phyloP scores from a whole-genome alignment of 495 filamentous ascomycete species.

The Penicillium dipodomyicola region DNA sequence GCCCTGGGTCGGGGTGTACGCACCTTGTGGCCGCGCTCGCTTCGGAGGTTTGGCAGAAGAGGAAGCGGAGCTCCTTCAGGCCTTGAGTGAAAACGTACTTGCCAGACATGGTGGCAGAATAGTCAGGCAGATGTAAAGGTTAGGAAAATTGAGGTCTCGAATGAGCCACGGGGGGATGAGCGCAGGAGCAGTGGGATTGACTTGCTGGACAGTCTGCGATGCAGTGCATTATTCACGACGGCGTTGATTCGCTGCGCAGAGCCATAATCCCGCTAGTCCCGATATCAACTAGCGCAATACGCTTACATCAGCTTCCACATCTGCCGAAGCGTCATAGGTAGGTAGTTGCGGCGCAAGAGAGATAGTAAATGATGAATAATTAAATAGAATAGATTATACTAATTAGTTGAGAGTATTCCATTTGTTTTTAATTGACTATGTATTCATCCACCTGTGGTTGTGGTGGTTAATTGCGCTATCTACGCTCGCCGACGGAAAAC shows the following conservation, averaged over 20 bases:
- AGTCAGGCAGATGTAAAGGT: constrained; percentile 6
- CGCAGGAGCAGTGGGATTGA: constrained; percentile 15
- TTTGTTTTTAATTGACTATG: not conserved
- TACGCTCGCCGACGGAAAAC: constrained; percentile 21
- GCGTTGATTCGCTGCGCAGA: constrained; percentile 29
- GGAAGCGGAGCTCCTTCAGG: constrained; percentile 94
- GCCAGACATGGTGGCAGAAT: constrained; percentile 65
- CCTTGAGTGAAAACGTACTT: constrained; percentile 87
- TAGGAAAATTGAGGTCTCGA: not conserved
- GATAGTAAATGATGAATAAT: not conserved
- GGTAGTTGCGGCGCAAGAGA: not conserved
- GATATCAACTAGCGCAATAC: constrained; percentile 13
- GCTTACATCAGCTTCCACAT: constrained; percentile 38
- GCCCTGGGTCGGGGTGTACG: constrained; percentile 11
- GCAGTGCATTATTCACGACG: constrained; percentile 28
- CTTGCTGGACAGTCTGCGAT: constrained; percentile 13
- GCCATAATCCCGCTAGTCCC: constrained; percentile 20
- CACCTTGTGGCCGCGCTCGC: constrained; percentile 84
- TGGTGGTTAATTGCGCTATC: constrained; percentile 10
- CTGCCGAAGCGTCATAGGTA: constrained; percentile 16
- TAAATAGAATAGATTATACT: not conserved
- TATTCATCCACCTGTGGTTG: not conserved
- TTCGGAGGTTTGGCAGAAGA: constrained; percentile 91
- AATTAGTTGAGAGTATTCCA: not conserved
- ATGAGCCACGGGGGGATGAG: constrained; percentile 5